Evolutionary conservation across 163 green algal genomes (phyloP), one percentile per base, ranked within the genome.

Genomic region (Smithsoniella earleae): DNA sequence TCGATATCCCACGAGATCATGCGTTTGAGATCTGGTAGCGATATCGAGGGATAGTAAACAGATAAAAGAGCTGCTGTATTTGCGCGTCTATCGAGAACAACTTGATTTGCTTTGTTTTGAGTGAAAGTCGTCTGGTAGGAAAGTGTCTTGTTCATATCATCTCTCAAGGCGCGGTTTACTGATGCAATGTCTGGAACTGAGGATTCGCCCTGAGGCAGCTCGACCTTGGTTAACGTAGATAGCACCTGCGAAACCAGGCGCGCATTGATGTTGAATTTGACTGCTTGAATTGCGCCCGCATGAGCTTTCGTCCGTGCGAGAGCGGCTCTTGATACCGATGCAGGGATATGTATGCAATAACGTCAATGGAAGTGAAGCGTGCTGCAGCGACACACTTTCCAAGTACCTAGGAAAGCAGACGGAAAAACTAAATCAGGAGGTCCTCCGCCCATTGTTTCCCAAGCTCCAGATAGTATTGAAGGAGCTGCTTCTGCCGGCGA

Each of bases 361-460:
- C n/a, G n/a, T n/a, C n/a, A n/a, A n/a, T n/a, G n/a, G n/a, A n/a
- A n/a, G n/a, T n/a, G n/a, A n/a, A n/a, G n/a, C n/a, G n/a, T 44
- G 66, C 8, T 40, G 37, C 18, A 28, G 37, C 36, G 63, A 38
- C 46, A 74, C 73, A 80, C 34, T 3, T 34, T n/a, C 81, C 79
- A 75, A 18, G 73, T 55, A 33, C 87, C 88, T 13, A 87, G 46
- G 64, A 90, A 92, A 5, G 76, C 34, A 3, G 88, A 77, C 10
- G 88, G 88, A 45, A 90, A 94, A 5, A 78, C 74, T 0, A 94
- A 77, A 64, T 94, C 88, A 2, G 81, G 13, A 0, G 86, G 85
- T 6, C 84, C 86, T n/a, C 87, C 87, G 2, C 88, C 88, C 13
- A 92, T 66, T 0, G 74, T 73, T 38, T 85, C 79, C 88, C 87